phyloP scores from a whole-genome alignment of 1,139 yeast genomes.

The Yamadazyma jaroonii region DNA sequence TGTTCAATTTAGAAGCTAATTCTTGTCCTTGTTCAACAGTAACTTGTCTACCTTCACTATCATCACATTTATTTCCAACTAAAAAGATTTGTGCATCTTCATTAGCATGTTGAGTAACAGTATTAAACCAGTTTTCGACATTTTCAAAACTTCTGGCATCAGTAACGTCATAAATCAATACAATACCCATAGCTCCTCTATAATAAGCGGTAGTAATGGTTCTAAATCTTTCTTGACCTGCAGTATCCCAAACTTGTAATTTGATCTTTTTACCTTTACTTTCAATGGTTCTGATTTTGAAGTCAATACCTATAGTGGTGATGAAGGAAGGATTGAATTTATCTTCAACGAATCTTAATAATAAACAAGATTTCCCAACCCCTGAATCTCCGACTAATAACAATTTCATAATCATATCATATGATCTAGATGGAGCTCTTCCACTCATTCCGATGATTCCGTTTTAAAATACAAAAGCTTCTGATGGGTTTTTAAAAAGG shows the following conservation, averaged over 20 bases:
- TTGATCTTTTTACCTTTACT: constrained; percentile 90
- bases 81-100: constrained; percentile 92
- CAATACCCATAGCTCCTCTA: constrained; percentile 98
- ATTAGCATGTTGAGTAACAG: constrained; percentile 94
- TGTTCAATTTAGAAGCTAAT: constrained; percentile 81
- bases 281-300: constrained; percentile 94
- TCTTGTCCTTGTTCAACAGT: constrained; percentile 86
- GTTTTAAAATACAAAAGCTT: too few species aligned
- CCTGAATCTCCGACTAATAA: constrained; percentile 96
- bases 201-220: constrained; percentile 98
- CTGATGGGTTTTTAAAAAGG: too few species aligned
- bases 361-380: constrained; percentile 93
- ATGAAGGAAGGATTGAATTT: constrained; percentile 95
- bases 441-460: constrained; percentile 41
- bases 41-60: constrained; percentile 72
- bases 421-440: constrained; percentile 72
- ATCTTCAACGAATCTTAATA: constrained; percentile 93
- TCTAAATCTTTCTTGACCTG: constrained; percentile 97
- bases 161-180: constrained; percentile 92
- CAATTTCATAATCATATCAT: constrained; percentile 92
- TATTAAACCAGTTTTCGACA: constrained; percentile 86
- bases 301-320: constrained; percentile 97
- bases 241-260: constrained; percentile 98
- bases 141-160: constrained; percentile 90
- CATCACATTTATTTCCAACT: constrained; percentile 95